phyloP scores from a whole-genome alignment of 1,139 yeast genomes.

The Blastobotrys aristatus region DNA sequence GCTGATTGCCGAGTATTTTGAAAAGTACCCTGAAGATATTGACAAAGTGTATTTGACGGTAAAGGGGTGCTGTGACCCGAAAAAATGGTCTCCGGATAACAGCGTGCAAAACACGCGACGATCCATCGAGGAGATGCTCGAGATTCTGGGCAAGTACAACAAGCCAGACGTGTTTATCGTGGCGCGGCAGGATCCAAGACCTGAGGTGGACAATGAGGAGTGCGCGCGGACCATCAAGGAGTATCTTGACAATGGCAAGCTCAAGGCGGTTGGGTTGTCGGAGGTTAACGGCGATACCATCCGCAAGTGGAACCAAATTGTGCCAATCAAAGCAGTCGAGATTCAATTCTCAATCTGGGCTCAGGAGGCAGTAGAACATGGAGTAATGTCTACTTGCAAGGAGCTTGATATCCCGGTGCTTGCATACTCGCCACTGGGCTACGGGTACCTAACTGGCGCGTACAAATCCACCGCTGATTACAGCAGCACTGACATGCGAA shows the following conservation, averaged over 20 bases:
- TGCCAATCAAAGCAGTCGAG: constrained; percentile 64
- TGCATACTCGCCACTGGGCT: constrained; percentile 77
- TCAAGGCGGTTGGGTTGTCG: constrained; percentile 62
- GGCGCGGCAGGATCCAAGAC: constrained; percentile 63
- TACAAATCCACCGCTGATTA: constrained; percentile 45
- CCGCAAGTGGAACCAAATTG: constrained; percentile 45
- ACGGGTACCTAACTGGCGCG: constrained; percentile 69
- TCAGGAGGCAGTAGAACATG: constrained; percentile 55
- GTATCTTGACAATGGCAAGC: constrained; percentile 32
- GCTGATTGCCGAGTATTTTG: constrained; percentile 53
- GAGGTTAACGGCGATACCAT: constrained; percentile 64
- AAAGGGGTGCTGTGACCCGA: constrained; percentile 53
- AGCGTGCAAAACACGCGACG: not conserved
- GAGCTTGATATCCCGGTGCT: constrained; percentile 59
- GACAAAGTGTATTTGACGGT: constrained; percentile 54
- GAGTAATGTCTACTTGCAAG: constrained; percentile 52
- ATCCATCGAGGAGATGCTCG: constrained; percentile 42
- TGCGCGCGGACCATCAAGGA: constrained; percentile 28
- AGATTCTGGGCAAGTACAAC: constrained; percentile 40
- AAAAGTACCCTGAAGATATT: constrained; percentile 49
- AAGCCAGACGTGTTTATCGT: constrained; percentile 53
- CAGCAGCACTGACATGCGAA: constrained; percentile 31
- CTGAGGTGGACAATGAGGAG: constrained; percentile 36
- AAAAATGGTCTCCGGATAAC: constrained; percentile 7
- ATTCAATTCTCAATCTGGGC: constrained; percentile 67